Evolutionary conservation across 192 early-diverging fungal species (phyloP).

Genomic region (Coemansia pectinata): DNA sequence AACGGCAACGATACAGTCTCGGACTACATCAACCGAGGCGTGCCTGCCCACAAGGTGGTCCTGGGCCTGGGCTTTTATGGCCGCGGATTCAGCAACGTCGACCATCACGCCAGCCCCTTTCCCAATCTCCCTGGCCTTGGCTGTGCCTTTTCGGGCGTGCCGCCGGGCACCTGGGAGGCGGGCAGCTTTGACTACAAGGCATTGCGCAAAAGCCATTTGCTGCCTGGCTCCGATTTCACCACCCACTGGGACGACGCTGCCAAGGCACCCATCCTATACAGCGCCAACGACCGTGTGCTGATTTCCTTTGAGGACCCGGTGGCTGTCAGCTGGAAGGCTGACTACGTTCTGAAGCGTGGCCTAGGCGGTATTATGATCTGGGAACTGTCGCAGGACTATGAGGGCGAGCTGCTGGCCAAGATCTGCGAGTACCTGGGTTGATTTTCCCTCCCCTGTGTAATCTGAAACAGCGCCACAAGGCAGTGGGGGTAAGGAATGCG

Average conservation of each 20-base stretch:
- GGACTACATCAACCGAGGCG: conserved; percentile 68
- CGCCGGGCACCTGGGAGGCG: conserved; percentile 83
- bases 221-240: conserved; percentile 59
- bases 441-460: not conserved
- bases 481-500: not conserved
- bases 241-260: conserved; percentile 77
- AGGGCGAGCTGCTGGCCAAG: conserved; percentile 45
- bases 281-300: conserved; percentile 64
- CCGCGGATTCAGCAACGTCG: conserved; percentile 86
- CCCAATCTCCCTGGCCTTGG: conserved; percentile 57
- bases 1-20: conserved; percentile 67
- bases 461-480: not conserved
- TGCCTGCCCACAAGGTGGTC: conserved; percentile 81
- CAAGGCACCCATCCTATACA: conserved; percentile 82
- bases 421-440: conserved; percentile 54
- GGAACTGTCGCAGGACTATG: conserved; percentile 64
- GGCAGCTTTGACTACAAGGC: conserved; percentile 91
- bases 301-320: conserved; percentile 81
- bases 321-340: conserved; percentile 64
- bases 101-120: conserved; percentile 49
- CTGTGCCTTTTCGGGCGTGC: conserved; percentile 66
- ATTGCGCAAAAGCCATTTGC: conserved; percentile 52
- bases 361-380: conserved; percentile 82
- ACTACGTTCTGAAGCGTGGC: conserved; percentile 58
- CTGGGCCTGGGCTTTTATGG: conserved; percentile 93